These are phyloP conservation scores for Candida andamanensis DNA, from an alignment of 805 yeast genomes.

Conservation along the genomic window DNA sequence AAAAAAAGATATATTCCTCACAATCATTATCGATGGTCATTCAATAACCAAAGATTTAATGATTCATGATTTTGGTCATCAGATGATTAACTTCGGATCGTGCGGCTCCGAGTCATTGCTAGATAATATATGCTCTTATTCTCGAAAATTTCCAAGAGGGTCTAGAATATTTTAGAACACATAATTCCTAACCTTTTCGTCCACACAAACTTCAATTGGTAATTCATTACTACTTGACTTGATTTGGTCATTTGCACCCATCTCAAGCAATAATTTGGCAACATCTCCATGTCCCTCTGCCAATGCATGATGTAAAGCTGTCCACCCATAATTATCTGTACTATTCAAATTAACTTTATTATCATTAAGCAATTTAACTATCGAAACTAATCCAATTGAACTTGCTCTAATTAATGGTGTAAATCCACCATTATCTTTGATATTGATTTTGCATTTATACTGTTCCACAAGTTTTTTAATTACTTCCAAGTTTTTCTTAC, in stretches of 20 bases:
- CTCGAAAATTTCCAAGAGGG: too few relatives aligned
- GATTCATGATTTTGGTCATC: too few relatives aligned
- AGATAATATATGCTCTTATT: too few relatives aligned
- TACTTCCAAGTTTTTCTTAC: slow-evolving; percentile 56
- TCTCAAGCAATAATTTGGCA: slow-evolving; percentile 53
- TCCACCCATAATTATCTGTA: slow-evolving; percentile 72
- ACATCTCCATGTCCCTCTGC: slow-evolving; percentile 87
- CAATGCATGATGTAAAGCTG: slow-evolving; percentile 82
- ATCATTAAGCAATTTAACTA: slow-evolving; percentile 49
- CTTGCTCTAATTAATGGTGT: slow-evolving; percentile 81
- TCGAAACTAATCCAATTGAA: slow-evolving; percentile 58
- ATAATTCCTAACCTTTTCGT: slow-evolving; percentile 24
- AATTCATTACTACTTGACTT: slow-evolving; percentile 48
- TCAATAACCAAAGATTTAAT: too few relatives aligned
- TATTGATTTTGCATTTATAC: slow-evolving; percentile 55
- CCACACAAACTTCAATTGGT: slow-evolving; percentile 31
- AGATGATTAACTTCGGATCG: too few relatives aligned
- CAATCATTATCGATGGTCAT: too few relatives aligned
- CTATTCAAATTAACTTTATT: slow-evolving; percentile 63
- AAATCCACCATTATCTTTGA: slow-evolving; percentile 62
- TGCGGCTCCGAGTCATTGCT: too few relatives aligned
- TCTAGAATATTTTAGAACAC: slow-evolving; percentile 13
- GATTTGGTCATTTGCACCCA: slow-evolving; percentile 60
- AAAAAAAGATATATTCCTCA: too few relatives aligned
- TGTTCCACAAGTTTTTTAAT: slow-evolving; percentile 48